Percentiles rank a stretch among this genome's conserved stretches.
phyloP scores from a whole-genome alignment of 306 rosid species.

The Pterocarpus macrocarpus region DNA sequence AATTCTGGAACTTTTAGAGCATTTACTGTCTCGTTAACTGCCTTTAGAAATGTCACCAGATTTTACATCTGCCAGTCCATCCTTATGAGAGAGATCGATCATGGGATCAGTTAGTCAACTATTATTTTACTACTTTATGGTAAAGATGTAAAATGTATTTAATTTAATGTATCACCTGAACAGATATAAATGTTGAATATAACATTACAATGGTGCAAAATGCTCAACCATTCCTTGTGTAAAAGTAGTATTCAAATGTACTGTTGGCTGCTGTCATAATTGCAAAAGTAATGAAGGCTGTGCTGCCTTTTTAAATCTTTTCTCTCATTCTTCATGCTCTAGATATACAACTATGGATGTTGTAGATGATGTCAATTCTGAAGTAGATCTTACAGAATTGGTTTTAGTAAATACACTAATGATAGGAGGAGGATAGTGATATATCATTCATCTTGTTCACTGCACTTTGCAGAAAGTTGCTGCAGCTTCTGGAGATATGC shows the following conservation, averaged over 20 bases:
- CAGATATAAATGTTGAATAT: not conserved
- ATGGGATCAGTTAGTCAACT: not conserved
- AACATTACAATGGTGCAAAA: not conserved
- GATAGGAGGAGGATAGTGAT: slow-evolving; percentile 13
- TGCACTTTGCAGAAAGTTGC: slow-evolving; percentile 84
- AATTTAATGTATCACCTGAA: not conserved
- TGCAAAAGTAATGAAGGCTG: not conserved
- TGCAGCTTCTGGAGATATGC: slow-evolving; percentile 96
- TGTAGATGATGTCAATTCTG: slow-evolving; percentile 6
- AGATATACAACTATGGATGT: not conserved
- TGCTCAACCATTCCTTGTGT: not conserved
- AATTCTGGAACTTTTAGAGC: not conserved
- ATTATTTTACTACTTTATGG: not conserved
- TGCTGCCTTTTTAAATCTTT: not conserved
- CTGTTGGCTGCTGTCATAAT: not conserved
- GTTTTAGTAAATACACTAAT: not conserved
- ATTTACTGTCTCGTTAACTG: not conserved
- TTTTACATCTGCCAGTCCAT: not conserved
- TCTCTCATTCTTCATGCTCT: not conserved
- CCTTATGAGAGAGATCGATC: not conserved
- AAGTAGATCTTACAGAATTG: not conserved
- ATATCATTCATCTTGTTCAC: slow-evolving; percentile 2
- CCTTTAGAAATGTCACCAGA: not conserved
- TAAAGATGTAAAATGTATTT: not conserved
- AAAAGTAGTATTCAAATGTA: not conserved